phyloP scores from a whole-genome alignment of 2,329 filamentous ascomycete species.

The Fusarium marasasianum region DNA sequence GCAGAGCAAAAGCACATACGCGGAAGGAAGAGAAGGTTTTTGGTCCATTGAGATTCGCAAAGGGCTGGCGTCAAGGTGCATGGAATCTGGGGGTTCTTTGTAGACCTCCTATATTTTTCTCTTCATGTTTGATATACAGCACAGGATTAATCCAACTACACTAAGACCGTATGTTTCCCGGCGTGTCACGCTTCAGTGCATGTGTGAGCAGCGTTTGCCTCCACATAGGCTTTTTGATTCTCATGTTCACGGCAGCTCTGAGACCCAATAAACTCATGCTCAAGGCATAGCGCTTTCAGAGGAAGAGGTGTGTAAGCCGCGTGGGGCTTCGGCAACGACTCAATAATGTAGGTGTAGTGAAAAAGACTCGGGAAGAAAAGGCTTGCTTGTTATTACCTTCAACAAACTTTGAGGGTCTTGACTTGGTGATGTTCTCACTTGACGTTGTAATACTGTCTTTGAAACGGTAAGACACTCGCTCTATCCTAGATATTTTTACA shows the following conservation, averaged over 20 bases:
- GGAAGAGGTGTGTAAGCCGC: accelerated
- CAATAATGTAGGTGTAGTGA: neutral
- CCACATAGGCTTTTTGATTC: neutral
- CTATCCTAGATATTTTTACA: neutral
- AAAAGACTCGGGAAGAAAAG: neutral
- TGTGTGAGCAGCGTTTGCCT: neutral
- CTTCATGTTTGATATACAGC: constrained; percentile 25
- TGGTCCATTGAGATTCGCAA: constrained; percentile 39
- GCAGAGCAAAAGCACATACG: constrained; percentile 29
- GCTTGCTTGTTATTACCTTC: neutral
- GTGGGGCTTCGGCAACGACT: neutral
- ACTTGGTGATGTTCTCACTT: neutral
- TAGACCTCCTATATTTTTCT: constrained; percentile 19
- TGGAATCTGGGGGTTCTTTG: constrained; percentile 32
- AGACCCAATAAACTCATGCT: neutral
- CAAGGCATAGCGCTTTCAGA: no score
- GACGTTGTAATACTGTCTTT: neutral
- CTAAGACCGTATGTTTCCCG: constrained; percentile 10
- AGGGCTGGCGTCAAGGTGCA: constrained; percentile 43
- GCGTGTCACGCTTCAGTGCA: neutral
- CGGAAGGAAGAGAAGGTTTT: constrained; percentile 24
- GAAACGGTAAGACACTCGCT: neutral
- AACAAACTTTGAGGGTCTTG: no score
- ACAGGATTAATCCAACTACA: constrained; percentile 25
- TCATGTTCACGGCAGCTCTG: no score